A percentile compares a stretch with the other conserved stretches of the same genome.
phyloP scores from a whole-genome alignment of 129 eudicot species.

The Daucus carota region DH1_v3.0 NC_030386.2:35923501-35924000 shows the following conservation, averaged over 20 bases:
- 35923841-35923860: not conserved
- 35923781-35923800: conserved; percentile 76
- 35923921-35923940: not conserved
- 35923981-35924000: not conserved
- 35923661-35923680: conserved; percentile 15
- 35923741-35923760: conserved; percentile 63
- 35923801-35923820: conserved; percentile 68
- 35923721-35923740: conserved; percentile 59
- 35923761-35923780: conserved; percentile 53
- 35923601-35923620: conserved; percentile 27
- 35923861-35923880: not conserved
- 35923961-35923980: not conserved
- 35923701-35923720: conserved; percentile 22
- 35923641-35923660: conserved; percentile 16
- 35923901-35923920: not conserved
- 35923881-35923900: not conserved
- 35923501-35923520: conserved; percentile 37
- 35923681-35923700: conserved; percentile 23
- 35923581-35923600: conserved; percentile 8
- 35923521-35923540: not conserved
- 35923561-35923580: not conserved
- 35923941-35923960: not conserved
- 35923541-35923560: not conserved
- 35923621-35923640: conserved; percentile 23
- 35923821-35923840: not conserved